Base-by-base conservation (phyloP, 768 basidiomycete species). In the Tricholoma saponaceum region DNA sequence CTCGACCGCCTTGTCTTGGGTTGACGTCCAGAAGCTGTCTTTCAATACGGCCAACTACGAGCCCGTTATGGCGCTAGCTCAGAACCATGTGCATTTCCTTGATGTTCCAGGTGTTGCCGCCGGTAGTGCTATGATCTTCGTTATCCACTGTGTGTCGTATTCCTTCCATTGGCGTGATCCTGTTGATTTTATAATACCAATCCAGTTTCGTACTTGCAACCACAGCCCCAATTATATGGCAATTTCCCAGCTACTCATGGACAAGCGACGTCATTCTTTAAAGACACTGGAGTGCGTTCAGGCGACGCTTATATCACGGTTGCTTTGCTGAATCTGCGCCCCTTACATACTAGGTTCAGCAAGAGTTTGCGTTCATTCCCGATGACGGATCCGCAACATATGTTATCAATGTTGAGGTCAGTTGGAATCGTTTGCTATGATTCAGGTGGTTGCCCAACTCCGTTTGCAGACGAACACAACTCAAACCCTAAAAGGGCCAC, bases 21-120 rank as follows among this genome's bases (percentile, higher is more conserved):
- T 66, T 6, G 79, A 83, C 37, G 83, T 85, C 14, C 78, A 82
- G 61, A 73, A 77, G 50, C 74, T 84, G 0, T 80, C 80, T 22
- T 87, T 87, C 65, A 73, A 77, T 25, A 78, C 79, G 22, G 68
- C 62, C 3, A 72, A 71, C 55, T 92, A 92, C 69, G 69, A 82
- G 33, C 87, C 89, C 14, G 84, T 87, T 58, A 86, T 91, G 81
- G 90, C 87, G 0, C 76, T 92, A 35, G 91, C 92, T 9, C 85
- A 91, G 64, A 95, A 95, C 69, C 93, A 95, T 67, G 77, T 95
- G 54, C 84, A 88, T 69, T 94, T 92, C 80, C 75, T 94, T 22
- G 76, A 89, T 58, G 84, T 90, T 1, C 88, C 90, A 8, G 79
- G 76, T 22, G 76, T 80, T 6, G 57, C 82, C n/a, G 80, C 87